Evolutionary conservation across 1,284 basidiomycete genomes (phyloP).

Genomic region (Termitomyces sp.): DNA sequence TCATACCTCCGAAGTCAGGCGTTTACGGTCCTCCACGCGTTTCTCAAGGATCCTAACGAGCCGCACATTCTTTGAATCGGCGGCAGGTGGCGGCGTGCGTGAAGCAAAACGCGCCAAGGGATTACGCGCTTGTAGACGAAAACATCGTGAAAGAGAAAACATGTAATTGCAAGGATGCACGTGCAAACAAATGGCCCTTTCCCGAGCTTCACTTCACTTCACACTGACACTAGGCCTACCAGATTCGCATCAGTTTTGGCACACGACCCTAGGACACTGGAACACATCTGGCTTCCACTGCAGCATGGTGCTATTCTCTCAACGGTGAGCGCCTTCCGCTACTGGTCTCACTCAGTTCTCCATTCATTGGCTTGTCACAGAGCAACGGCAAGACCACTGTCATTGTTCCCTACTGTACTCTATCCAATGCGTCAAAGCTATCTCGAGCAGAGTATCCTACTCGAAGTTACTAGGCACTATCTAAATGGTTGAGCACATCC

Average conservation of each 20-base stretch:
- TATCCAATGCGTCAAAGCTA: no score
- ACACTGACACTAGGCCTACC: no score
- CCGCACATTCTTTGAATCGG: conserved; percentile 22
- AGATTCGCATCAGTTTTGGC: no score
- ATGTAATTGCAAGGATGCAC: not conserved
- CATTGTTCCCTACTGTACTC: not conserved
- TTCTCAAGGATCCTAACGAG: conserved; percentile 37
- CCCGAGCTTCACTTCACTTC: no score
- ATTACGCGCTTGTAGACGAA: not conserved
- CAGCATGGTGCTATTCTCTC: no score
- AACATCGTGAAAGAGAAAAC: conserved; percentile 1
- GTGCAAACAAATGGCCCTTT: not conserved
- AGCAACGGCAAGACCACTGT: not conserved
- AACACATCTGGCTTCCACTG: no score
- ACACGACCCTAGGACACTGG: no score
- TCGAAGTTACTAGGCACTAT: not conserved
- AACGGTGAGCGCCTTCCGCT: no score
- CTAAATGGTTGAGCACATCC: not conserved
- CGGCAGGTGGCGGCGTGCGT: not conserved
- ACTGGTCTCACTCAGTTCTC: not conserved
- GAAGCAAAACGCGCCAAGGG: conserved; percentile 2
- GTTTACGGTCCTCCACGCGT: conserved; percentile 34
- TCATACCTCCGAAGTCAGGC: conserved; percentile 29
- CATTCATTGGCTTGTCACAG: not conserved
- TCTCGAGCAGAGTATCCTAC: no score